A percentile compares a stretch with the other conserved stretches of the same genome.
These are phyloP conservation scores for Neurospora sp. DNA, from an alignment of 495 filamentous ascomycete genomes.

Conservation along the genomic window DNA sequence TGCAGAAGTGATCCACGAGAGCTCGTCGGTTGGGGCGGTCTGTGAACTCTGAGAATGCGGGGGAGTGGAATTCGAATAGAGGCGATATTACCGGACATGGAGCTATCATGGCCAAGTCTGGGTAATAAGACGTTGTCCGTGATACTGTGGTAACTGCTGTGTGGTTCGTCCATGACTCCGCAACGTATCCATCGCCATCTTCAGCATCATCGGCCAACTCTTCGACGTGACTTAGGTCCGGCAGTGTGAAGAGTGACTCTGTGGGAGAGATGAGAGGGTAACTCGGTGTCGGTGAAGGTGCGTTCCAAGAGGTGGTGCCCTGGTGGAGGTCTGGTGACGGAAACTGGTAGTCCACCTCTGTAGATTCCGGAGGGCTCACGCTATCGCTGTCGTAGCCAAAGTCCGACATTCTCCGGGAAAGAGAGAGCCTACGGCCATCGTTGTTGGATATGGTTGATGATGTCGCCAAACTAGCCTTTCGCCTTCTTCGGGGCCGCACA, in stretches of 20 bases:
- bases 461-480: slow-evolving; percentile 26
- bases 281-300: not conserved
- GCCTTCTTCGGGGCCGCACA: slow-evolving; percentile 46
- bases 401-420: slow-evolving; percentile 10
- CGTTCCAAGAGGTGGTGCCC: not conserved
- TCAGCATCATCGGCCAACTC: not conserved
- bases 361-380: not conserved
- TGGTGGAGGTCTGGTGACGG: not conserved
- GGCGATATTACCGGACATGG: slow-evolving; percentile 37
- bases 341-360: not conserved
- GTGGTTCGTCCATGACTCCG: not conserved
- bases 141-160: slow-evolving; percentile 2
- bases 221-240: not conserved
- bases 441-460: not conserved
- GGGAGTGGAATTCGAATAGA: slow-evolving; percentile 38
- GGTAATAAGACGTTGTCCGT: slow-evolving; percentile 19
- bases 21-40: slow-evolving; percentile 42
- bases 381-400: slow-evolving; percentile 11
- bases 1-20: slow-evolving; percentile 53
- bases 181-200: not conserved
- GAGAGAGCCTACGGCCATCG: not conserved
- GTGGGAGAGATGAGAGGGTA: not conserved
- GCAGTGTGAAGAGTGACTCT: not conserved
- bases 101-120: slow-evolving; percentile 35
- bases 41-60: slow-evolving; percentile 46